Evolutionary conservation across 306 rosid species (phyloP).

Genomic region (Rosa lucieae): DNA sequence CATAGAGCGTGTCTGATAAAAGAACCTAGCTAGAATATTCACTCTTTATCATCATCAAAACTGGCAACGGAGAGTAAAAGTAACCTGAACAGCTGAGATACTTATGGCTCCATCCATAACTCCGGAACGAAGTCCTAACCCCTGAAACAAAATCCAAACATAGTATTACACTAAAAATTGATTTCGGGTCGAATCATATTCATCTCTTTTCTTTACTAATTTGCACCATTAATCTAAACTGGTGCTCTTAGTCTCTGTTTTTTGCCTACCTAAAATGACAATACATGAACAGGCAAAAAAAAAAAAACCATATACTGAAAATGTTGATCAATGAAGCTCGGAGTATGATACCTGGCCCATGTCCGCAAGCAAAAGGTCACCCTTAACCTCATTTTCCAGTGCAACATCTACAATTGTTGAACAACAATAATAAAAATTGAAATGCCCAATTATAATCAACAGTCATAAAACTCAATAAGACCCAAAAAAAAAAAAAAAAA

Average conservation of each 20-base stretch:
- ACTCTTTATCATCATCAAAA: neutral
- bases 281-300: neutral
- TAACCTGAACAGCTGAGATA: conserved; percentile 93
- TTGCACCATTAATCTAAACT: neutral
- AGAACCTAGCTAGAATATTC: neutral
- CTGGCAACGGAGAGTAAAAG: conserved; percentile 4
- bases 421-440: neutral
- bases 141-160: conserved; percentile 48
- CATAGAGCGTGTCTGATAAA: neutral
- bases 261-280: neutral
- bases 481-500: neutral
- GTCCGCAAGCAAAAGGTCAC: conserved; percentile 87
- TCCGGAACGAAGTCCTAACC: conserved; percentile 88
- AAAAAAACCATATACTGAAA: too few relatives aligned
- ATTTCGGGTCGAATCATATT: neutral
- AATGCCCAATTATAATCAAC: neutral
- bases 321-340: neutral
- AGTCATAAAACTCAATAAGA: neutral
- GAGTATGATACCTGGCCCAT: conserved; percentile 81
- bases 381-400: conserved; percentile 81
- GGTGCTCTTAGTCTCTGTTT: neutral
- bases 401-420: conserved; percentile 56
- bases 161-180: neutral
- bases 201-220: neutral
- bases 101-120: conserved; percentile 92